phyloP scores from a whole-genome alignment of 441 rosid genomes.

The Gossypium trilobum region DNA sequence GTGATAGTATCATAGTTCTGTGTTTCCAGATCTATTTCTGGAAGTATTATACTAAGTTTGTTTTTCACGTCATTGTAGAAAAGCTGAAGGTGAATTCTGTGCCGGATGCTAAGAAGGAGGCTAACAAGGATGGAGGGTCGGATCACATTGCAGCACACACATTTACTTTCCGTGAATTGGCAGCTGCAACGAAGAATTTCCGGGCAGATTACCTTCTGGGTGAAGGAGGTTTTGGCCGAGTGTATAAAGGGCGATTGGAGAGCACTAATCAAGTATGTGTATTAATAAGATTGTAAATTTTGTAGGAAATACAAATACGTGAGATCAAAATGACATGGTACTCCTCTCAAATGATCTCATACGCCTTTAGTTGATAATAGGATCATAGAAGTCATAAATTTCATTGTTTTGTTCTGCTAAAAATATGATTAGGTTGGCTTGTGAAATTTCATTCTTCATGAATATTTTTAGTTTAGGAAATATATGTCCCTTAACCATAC shows the following conservation, averaged over 20 bases:
- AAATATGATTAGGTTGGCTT: neutral
- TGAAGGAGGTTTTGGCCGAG: conserved; percentile 66
- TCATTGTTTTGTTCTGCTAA: neutral
- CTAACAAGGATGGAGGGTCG: conserved; percentile 36
- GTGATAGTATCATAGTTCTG: too few species aligned
- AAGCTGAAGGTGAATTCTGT: conserved; percentile 28
- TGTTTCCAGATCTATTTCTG: neutral
- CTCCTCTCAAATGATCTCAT: neutral
- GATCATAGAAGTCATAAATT: neutral
- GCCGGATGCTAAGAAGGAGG: conserved; percentile 30
- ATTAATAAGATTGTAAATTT: neutral
- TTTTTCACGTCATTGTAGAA: conserved; percentile 24
- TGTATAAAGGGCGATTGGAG: conserved; percentile 57
- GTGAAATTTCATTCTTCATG: neutral
- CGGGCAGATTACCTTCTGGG: conserved; percentile 60
- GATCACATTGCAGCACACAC: conserved; percentile 54
- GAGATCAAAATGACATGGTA: neutral
- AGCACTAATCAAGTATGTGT: conserved; percentile 46
- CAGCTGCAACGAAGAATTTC: conserved; percentile 55
- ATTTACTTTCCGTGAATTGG: conserved; percentile 57
- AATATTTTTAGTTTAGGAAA: neutral
- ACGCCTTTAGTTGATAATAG: neutral
- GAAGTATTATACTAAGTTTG: neutral
- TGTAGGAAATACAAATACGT: neutral
- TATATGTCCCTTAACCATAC: neutral